Evolutionary conservation across 2,329 filamentous ascomycete genomes (phyloP).

Genomic region (Fonsecaea erecta): DNA sequence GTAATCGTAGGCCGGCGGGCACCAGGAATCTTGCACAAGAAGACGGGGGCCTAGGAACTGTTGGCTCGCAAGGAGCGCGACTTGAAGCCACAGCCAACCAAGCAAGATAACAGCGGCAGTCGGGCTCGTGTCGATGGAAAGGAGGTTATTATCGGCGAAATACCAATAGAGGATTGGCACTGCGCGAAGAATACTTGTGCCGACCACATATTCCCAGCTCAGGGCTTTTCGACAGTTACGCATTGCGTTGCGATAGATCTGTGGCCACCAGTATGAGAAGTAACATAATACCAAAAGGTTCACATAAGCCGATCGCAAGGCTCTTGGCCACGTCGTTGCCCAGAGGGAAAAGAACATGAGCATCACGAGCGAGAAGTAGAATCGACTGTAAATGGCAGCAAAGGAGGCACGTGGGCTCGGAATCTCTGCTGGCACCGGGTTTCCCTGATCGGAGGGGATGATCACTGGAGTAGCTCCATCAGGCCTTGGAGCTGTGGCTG

Average conservation of each 20-base stretch:
- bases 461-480: constrained; percentile 61
- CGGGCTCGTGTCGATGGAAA: constrained; percentile 74
- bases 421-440: constrained; percentile 37
- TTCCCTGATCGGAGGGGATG: constrained; percentile 64
- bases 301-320: constrained; percentile 59
- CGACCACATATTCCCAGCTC: constrained; percentile 87
- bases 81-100: constrained; percentile 86
- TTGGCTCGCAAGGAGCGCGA: constrained; percentile 77
- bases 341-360: constrained; percentile 65
- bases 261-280: constrained; percentile 88
- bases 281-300: constrained; percentile 73
- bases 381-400: constrained; percentile 64
- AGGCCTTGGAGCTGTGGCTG: constrained; percentile 54
- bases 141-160: constrained; percentile 74
- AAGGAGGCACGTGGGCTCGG: constrained; percentile 54
- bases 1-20: constrained; percentile 79
- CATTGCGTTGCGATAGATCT: constrained; percentile 86
- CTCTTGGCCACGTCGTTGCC: constrained; percentile 61
- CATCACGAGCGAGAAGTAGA: constrained; percentile 64
- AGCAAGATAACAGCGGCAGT: constrained; percentile 67
- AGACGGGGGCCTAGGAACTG: constrained; percentile 87
- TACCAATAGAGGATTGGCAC: constrained; percentile 87
- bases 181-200: constrained; percentile 78
- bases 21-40: constrained; percentile 72
- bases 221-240: constrained; percentile 90